Percentiles rank a stretch among this genome's conserved stretches.
Conservation (phyloP, 2,329 filamentous ascomycete species). For the Didymella keratinophila region DNA sequence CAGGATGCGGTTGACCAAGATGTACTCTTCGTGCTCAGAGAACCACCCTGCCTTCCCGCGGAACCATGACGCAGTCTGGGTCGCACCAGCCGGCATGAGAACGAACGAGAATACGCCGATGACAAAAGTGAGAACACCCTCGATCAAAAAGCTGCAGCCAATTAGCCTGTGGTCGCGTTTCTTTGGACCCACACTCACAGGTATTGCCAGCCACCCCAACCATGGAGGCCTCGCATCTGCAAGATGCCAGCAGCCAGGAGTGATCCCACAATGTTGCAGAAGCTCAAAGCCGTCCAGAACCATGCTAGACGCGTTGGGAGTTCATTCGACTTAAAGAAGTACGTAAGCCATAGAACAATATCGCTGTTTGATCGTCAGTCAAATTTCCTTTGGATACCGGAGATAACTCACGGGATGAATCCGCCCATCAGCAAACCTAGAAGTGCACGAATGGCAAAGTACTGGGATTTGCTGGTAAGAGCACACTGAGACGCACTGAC, state of each 20-base stretch:
- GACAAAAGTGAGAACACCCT: constrained; percentile 62
- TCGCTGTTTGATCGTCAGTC: constrained; percentile 49
- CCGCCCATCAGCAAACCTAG: constrained; percentile 52
- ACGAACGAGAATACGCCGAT: constrained; percentile 63
- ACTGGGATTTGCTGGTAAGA: constrained; percentile 44
- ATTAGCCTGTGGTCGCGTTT: constrained; percentile 49
- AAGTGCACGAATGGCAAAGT: constrained; percentile 51
- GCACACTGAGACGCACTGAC: constrained; percentile 50
- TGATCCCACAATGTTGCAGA: constrained; percentile 49
- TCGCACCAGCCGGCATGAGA: constrained; percentile 60
- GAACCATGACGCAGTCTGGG: constrained; percentile 64
- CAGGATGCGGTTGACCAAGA: constrained; percentile 68
- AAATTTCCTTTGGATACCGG: fast-evolving
- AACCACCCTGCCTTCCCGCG: constrained; percentile 68
- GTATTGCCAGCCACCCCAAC: constrained; percentile 54
- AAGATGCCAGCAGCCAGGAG: constrained; percentile 53
- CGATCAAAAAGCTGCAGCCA: constrained; percentile 57
- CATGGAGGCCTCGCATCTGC: constrained; percentile 53
- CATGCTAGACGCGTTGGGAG: constrained; percentile 53
- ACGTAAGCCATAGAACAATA: constrained; percentile 53
- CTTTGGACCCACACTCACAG: constrained; percentile 18
- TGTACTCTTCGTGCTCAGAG: constrained; percentile 65
- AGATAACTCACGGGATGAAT: constrained; percentile 33
- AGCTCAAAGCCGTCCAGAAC: constrained; percentile 54
- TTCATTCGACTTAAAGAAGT: constrained; percentile 53